These are phyloP conservation scores for Hypoxylon sp. DNA, from an alignment of 2,329 filamentous ascomycete genomes.

Conservation along the genomic window DNA sequence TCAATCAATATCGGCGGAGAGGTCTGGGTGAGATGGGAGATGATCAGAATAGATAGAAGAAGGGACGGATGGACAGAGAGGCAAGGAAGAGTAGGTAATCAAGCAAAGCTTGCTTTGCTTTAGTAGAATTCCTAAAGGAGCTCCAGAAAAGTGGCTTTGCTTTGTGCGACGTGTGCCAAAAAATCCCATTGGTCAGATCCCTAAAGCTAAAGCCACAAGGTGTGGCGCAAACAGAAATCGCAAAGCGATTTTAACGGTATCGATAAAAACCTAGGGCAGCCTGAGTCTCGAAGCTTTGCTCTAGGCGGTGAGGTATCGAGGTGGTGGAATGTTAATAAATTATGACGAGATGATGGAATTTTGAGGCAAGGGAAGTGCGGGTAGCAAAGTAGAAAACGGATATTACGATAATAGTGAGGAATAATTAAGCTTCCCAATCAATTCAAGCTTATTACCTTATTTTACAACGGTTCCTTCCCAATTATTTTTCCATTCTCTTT, in stretches of 20 bases:
- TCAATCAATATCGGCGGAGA: slow-evolving; percentile 30
- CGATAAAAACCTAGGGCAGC: too few relatives aligned
- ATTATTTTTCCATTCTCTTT: slow-evolving; percentile 24
- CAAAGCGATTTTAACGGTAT: too few relatives aligned
- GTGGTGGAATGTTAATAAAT: too few relatives aligned
- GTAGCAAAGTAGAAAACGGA: slow-evolving; percentile 33
- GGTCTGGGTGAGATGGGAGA: background rate
- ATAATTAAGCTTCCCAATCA: slow-evolving; percentile 44
- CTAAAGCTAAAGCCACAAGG: too few relatives aligned
- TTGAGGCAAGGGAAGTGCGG: slow-evolving; percentile 41
- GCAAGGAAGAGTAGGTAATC: slow-evolving; percentile 17
- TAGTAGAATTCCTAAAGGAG: too few relatives aligned
- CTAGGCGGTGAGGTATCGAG: too few relatives aligned
- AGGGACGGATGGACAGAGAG: slow-evolving; percentile 16
- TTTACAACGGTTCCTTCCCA: slow-evolving; percentile 30
- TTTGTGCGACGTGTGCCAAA: too few relatives aligned
- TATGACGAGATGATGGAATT: slow-evolving; percentile 42
- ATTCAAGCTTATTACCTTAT: slow-evolving; percentile 47
- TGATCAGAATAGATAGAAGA: slow-evolving; percentile 29
- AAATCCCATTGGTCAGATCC: too few relatives aligned
- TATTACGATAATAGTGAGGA: slow-evolving; percentile 40
- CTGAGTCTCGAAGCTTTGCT: too few relatives aligned
- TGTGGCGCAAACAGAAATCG: too few relatives aligned
- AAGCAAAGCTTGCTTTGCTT: too few relatives aligned
- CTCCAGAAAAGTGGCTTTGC: too few relatives aligned